Base-by-base conservation (phyloP, 2,329 filamentous ascomycete genomes). In the Harringtonia lauricola region DNA sequence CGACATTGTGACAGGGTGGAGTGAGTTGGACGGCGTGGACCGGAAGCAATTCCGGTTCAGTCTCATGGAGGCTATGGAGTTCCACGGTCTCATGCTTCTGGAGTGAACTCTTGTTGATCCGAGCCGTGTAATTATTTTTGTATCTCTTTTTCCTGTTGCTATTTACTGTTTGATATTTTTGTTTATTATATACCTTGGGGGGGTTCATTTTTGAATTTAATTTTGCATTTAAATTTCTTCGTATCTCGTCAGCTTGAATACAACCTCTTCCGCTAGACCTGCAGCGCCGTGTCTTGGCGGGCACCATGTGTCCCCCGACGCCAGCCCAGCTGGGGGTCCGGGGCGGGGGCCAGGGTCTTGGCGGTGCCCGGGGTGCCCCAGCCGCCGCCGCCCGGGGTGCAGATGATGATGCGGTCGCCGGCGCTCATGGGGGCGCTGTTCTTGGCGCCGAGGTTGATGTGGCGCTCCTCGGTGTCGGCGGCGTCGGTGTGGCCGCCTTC, bases 361-460 rank as follows among this genome's bases (percentile, higher is more conserved):
- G 75, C 68, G 44, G 73, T 67, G 0, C 79, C 82, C 0, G 69
- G 64, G 33, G 60, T 60, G 0, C 83, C 84, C 83, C 83, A 90
- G 0, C 80, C 86, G 35, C 86, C 86, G 43, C 86, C 86, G 26
- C 86, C 86, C 3, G 86, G 86, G 5, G 86, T 90, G 50, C 72
- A 71, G 17, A 92, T 69, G 44, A 90, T 83, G 55, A 90, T 87
- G 8, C 83, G 67, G 57, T 92, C 86, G 0, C 86, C 86, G 1
- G 79, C 68, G 55, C 77, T 70, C 83, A 90, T 88, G 13, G 73
- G 71, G 13, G 83, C 84, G 22, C 79, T 86, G 52, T 89, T 90
- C 69, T 90, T 90, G 2, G 78, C 83, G 1, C 84, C 84, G 33
- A 89, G 58, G 54, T 85, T 88, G 55, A 89, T 81, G 41, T 70